phyloP scores from a whole-genome alignment of 345 rosid species.

The Corchorus capsularis region DNA sequence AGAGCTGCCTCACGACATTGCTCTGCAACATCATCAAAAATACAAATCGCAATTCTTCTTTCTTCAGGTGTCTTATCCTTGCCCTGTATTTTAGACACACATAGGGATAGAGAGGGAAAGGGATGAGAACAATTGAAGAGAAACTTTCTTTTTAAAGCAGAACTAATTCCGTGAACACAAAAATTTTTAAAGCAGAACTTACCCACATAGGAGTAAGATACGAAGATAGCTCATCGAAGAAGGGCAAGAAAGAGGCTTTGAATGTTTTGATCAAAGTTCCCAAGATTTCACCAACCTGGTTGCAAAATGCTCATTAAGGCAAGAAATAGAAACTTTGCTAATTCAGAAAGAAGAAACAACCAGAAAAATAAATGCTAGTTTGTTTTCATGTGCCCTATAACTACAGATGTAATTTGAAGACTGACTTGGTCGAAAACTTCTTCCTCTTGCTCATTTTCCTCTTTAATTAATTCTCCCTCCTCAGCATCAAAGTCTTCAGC shows the following conservation, averaged over 20 bases:
- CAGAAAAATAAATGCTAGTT: conserved; percentile 1
- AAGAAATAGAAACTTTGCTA: conserved; percentile 6
- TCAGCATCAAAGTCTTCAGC: conserved; percentile 99
- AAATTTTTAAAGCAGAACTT: conserved; percentile 37
- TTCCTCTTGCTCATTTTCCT: conserved; percentile 99
- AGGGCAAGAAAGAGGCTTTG: conserved; percentile 89
- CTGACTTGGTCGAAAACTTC: conserved; percentile 99
- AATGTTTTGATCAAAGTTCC: conserved; percentile 97
- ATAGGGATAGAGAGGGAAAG: background rate
- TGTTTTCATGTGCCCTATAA: background rate
- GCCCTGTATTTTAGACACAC: conserved; percentile 52
- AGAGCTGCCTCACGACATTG: conserved; percentile 95
- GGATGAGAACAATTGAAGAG: conserved; percentile 6
- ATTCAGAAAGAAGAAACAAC: background rate
- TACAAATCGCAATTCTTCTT: conserved; percentile 99
- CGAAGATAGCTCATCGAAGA: conserved; percentile 89
- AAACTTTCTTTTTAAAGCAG: background rate
- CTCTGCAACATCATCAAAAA: conserved; percentile 98
- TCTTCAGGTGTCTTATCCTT: conserved; percentile 98
- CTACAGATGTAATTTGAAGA: conserved; percentile 21
- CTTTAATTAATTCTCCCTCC: conserved; percentile 95
- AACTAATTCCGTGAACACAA: background rate
- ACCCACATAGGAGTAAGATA: conserved; percentile 99
- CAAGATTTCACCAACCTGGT: conserved; percentile 96
- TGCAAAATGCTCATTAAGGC: conserved; percentile 4